Evolutionary conservation across 192 early-diverging fungal species (phyloP).

Genomic region (Coemansia sp.): DNA sequence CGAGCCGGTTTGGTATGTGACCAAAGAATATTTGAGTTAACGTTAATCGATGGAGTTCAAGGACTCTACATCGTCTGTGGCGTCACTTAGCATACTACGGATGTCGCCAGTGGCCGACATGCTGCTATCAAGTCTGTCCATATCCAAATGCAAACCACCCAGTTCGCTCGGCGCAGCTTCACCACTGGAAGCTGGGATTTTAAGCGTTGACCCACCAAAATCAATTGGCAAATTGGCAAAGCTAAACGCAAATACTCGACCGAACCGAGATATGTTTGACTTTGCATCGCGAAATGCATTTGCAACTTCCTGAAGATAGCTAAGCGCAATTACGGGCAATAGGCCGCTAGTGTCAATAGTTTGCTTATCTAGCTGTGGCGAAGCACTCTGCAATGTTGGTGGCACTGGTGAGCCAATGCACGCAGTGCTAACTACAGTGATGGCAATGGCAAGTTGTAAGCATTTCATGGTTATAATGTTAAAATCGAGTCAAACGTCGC

Average conservation of each 20-base stretch:
- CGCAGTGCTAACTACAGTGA: not conserved
- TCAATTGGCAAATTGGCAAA: constrained; percentile 20
- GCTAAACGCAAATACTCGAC: constrained; percentile 19
- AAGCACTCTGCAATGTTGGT: not conserved
- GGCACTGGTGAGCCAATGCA: not conserved
- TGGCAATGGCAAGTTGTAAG: not conserved
- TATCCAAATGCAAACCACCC: not conserved
- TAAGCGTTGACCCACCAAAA: not conserved
- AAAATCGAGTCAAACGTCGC: not conserved
- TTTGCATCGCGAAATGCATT: constrained; percentile 1
- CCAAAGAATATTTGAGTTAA: not conserved
- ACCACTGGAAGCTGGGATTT: not conserved
- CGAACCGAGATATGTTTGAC: not conserved
- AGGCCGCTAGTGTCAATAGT: not conserved
- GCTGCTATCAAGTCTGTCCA: not conserved
- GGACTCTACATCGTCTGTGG: not conserved
- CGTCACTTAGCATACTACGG: not conserved
- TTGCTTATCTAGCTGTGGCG: not conserved
- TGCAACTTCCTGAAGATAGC: constrained; percentile 19
- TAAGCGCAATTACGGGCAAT: constrained; percentile 16
- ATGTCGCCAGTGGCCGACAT: not conserved
- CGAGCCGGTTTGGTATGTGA: not conserved
- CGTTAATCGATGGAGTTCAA: not conserved
- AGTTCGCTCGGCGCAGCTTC: not conserved
- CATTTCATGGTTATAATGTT: not conserved